A percentile compares a stretch with the other conserved stretches of the same genome.
These are phyloP conservation scores for Sporothrix protearum DNA, from an alignment of 2,329 filamentous ascomycete genomes.

Conservation along the genomic window DNA sequence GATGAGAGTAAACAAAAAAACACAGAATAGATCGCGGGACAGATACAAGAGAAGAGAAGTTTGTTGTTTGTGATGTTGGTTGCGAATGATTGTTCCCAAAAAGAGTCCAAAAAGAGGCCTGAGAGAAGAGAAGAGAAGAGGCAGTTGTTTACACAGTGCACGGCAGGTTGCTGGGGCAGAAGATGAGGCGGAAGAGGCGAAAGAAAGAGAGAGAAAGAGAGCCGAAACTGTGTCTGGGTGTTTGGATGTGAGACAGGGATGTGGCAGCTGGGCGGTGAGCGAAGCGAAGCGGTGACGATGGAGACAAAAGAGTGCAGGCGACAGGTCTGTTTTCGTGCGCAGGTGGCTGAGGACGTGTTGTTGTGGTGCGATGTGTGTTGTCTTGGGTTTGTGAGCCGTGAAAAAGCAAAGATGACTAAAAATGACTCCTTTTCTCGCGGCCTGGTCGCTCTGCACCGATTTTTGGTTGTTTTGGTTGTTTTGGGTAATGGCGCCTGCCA, in stretches of 20 bases:
- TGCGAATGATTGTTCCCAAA: not conserved
- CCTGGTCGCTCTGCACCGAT: not conserved
- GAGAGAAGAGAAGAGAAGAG: conserved; percentile 9
- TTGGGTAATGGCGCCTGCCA: conserved; percentile 4
- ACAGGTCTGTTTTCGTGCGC: conserved; percentile 12
- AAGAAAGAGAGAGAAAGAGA: not conserved
- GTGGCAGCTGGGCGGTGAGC: conserved; percentile 1
- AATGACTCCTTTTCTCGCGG: not conserved
- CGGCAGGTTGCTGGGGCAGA: conserved; percentile 21
- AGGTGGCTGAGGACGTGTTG: not conserved
- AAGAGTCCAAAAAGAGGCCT: not conserved
- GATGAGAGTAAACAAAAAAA: conserved; percentile 3
- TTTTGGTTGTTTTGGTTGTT: not conserved
- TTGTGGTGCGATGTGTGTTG: not conserved
- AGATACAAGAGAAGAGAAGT: not conserved
- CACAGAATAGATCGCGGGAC: not conserved
- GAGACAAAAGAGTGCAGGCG: not conserved
- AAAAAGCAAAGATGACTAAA: not conserved
- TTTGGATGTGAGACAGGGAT: conserved; percentile 19
- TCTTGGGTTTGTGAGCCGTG: not conserved
- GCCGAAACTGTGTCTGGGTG: conserved; percentile 4
- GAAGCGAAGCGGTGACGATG: conserved; percentile 16
- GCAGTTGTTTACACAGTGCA: conserved; percentile 17
- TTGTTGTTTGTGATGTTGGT: not conserved
- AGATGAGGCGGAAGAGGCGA: not conserved